phyloP scores from a whole-genome alignment of 2,329 filamentous ascomycete species.

The Colletotrichum horii region DNA sequence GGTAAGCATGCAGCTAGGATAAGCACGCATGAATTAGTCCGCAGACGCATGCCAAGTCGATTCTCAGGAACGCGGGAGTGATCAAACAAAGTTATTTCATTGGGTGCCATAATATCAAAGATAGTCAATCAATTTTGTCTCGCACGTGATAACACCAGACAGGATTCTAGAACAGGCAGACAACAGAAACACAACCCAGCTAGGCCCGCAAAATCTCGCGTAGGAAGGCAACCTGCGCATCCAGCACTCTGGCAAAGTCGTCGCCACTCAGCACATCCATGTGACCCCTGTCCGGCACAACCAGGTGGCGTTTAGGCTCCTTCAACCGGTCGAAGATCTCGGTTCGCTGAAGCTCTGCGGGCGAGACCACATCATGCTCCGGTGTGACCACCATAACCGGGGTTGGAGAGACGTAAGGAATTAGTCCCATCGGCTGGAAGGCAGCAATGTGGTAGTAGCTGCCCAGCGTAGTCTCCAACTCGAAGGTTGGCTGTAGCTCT shows the following conservation, averaged over 20 bases:
- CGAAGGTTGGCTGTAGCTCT: slow-evolving; percentile 23
- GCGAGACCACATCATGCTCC: slow-evolving; percentile 26
- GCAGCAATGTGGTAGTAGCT: slow-evolving; percentile 29
- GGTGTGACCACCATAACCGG: slow-evolving; percentile 32
- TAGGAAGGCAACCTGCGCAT: background rate
- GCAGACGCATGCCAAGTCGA: background rate
- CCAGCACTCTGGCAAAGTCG: slow-evolving; percentile 4
- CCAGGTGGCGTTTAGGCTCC: slow-evolving; percentile 16
- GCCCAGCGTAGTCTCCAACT: slow-evolving; percentile 29
- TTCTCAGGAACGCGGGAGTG: slow-evolving; percentile 33
- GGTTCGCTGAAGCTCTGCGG: background rate
- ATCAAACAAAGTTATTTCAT: slow-evolving; percentile 34
- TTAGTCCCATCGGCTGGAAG: slow-evolving; percentile 22
- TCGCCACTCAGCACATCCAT: slow-evolving; percentile 22
- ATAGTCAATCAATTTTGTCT: background rate
- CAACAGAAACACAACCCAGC: background rate
- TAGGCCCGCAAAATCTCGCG: background rate
- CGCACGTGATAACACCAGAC: background rate
- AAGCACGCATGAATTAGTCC: background rate
- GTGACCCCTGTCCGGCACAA: slow-evolving; percentile 21
- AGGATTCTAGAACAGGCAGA: slow-evolving; percentile 24
- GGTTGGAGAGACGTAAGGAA: slow-evolving; percentile 23
- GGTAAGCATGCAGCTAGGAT: background rate
- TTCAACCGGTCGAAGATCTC: background rate
- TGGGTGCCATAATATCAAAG: background rate